Conservation (phyloP, 164 flowering plant genomes). For the Buxus sempervirens region DNA sequence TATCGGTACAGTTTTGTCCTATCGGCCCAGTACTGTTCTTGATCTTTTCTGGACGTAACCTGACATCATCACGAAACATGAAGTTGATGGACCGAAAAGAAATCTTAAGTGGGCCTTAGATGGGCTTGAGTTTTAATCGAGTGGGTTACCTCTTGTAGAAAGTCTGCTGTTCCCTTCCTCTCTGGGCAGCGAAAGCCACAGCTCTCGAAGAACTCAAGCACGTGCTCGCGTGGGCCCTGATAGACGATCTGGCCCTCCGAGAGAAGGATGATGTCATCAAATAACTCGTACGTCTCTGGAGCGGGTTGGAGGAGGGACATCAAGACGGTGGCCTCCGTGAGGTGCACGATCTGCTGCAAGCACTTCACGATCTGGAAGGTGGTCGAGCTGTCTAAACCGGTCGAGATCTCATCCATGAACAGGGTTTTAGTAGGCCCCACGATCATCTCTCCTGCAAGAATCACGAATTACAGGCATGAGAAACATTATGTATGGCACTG, state of each 20-base stretch:
- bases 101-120: too few relatives aligned
- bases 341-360: slow-evolving; percentile 85
- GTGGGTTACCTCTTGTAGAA: slow-evolving; percentile 81
- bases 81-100: too few relatives aligned
- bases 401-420: slow-evolving; percentile 99
- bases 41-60: slow-evolving; percentile 94
- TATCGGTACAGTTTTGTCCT: slow-evolving; percentile 61
- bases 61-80: slow-evolving; percentile 16
- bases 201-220: slow-evolving; percentile 70
- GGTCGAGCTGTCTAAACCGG: slow-evolving; percentile 97
- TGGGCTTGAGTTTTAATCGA: too few relatives aligned
- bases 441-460: slow-evolving; percentile 81
- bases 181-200: slow-evolving; percentile 90
- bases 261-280: slow-evolving; percentile 82
- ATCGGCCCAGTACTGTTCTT: slow-evolving; percentile 88
- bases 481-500: not conserved
- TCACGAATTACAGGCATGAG: not conserved
- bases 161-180: slow-evolving; percentile 91
- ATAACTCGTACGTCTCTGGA: slow-evolving; percentile 90
- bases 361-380: slow-evolving; percentile 95
- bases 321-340: slow-evolving; percentile 73
- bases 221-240: slow-evolving; percentile 81
- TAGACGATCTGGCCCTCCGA: slow-evolving; percentile 91
- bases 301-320: slow-evolving; percentile 97
- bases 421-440: slow-evolving; percentile 93